Evolutionary conservation across 1,139 yeast species (phyloP).

Genomic region (Magnusiomyces magnusii): DNA sequence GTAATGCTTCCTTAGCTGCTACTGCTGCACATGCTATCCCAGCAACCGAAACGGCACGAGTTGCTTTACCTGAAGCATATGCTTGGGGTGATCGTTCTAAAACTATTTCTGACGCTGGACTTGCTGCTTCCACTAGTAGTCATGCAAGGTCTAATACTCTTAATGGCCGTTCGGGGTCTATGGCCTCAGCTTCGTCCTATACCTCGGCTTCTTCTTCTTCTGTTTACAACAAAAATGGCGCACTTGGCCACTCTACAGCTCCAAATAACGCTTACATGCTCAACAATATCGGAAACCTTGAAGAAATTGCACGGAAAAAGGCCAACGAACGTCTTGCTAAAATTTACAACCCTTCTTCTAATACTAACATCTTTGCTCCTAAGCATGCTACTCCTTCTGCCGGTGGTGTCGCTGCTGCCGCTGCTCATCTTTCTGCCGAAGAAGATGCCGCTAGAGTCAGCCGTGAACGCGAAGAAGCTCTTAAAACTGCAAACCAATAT

Average conservation of each 20-base stretch:
- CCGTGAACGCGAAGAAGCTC: constrained; percentile 33
- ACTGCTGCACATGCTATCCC: constrained; percentile 27
- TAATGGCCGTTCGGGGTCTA: constrained; percentile 10
- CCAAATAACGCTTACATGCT: constrained; percentile 8
- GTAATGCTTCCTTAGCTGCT: constrained; percentile 28
- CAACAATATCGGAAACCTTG: constrained; percentile 24
- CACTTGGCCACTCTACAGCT: neutral
- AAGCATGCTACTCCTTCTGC: constrained; percentile 16
- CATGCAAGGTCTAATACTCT: constrained; percentile 11
- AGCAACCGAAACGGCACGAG: constrained; percentile 33
- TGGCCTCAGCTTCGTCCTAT: constrained; percentile 11
- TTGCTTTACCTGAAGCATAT: constrained; percentile 34
- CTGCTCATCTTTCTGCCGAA: constrained; percentile 14
- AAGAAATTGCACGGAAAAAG: constrained; percentile 30
- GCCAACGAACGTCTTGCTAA: constrained; percentile 30
- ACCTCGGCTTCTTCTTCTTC: constrained; percentile 14
- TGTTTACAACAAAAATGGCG: neutral
- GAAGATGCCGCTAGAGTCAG: constrained; percentile 17
- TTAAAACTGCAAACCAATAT: constrained; percentile 31
- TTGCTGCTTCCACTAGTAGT: constrained; percentile 18
- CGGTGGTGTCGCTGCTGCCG: constrained; percentile 14
- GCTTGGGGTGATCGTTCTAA: constrained; percentile 27
- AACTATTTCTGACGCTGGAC: constrained; percentile 14
- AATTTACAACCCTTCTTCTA: constrained; percentile 25
- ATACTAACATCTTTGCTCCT: constrained; percentile 12